Evolutionary conservation across 768 basidiomycete species (phyloP).

Genomic region (Leucocoprinus leucothites): DNA sequence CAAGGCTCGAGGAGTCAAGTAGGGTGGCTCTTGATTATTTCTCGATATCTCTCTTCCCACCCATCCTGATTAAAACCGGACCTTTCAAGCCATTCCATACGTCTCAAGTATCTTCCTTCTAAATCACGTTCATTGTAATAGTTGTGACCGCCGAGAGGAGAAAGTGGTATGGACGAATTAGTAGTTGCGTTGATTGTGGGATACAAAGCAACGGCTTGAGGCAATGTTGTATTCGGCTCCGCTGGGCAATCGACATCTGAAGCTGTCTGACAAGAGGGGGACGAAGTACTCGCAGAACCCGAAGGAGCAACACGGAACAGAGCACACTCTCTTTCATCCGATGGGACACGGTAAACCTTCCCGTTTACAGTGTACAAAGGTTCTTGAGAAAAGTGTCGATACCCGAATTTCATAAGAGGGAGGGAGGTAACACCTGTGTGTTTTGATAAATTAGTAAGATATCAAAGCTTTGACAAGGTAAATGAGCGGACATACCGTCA

Average conservation of each 20-base stretch:
- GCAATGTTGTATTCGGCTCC: not conserved
- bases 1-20: not conserved
- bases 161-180: slow-evolving; percentile 18
- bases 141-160: slow-evolving; percentile 59
- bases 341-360: slow-evolving; percentile 44
- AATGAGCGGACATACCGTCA: slow-evolving; percentile 38
- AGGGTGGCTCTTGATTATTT: slow-evolving; percentile 14
- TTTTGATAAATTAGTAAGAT: not conserved
- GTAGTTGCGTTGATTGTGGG: slow-evolving; percentile 7
- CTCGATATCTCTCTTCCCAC: slow-evolving; percentile 45
- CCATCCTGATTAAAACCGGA: slow-evolving; percentile 28
- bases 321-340: slow-evolving; percentile 42
- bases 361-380: slow-evolving; percentile 51
- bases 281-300: not conserved
- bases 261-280: not conserved
- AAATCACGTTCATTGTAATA: slow-evolving; percentile 58
- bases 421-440: slow-evolving; percentile 49
- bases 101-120: slow-evolving; percentile 36
- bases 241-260: not conserved
- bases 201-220: not conserved
- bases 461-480: not conserved
- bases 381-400: slow-evolving; percentile 44
- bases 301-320: slow-evolving; percentile 33
- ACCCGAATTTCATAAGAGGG: slow-evolving; percentile 51
- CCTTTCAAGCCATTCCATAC: slow-evolving; percentile 41